A percentile compares a stretch with the other conserved stretches of the same genome.
These are phyloP conservation scores for Wallemia mellicola DNA, from an alignment of 1,284 basidiomycete genomes.

Conservation along the genomic window DNA sequence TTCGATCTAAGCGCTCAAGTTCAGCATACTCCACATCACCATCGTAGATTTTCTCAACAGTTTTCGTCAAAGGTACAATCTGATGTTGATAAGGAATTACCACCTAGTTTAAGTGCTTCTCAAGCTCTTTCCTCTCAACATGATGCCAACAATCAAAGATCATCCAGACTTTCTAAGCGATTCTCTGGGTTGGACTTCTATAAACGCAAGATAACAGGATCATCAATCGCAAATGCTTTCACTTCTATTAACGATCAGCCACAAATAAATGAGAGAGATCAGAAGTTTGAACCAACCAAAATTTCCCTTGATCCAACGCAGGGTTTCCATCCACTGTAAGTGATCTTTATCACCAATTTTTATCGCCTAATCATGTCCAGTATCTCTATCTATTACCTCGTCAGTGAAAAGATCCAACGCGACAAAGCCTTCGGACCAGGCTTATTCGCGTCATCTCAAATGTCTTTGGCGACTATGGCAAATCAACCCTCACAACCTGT, in stretches of 20 bases:
- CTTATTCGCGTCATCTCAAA: conserved; percentile 71
- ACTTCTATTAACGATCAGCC: conserved; percentile 21
- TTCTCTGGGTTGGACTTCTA: conserved; percentile 94
- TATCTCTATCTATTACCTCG: conserved; percentile 84
- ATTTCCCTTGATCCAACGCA: conserved; percentile 46
- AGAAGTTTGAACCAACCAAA: conserved; percentile 9
- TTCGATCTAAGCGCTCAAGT: conserved; percentile 1
- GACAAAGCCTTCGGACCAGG: conserved; percentile 77
- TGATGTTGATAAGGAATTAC: not conserved
- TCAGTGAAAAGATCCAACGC: conserved; percentile 76
- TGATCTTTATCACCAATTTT: not conserved
- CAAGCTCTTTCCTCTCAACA: conserved; percentile 1
- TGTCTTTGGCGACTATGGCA: conserved; percentile 17
- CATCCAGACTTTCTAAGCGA: conserved; percentile 15
- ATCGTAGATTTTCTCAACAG: conserved; percentile 5
- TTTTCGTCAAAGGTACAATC: conserved; percentile 3
- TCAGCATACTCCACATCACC: conserved; percentile 5
- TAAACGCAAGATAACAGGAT: conserved; percentile 53
- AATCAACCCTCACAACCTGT: not conserved
- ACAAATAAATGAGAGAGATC: conserved; percentile 20
- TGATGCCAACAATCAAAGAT: conserved; percentile 4
- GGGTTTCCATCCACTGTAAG: conserved; percentile 66
- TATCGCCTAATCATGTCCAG: not conserved
- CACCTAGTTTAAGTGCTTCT: not conserved
- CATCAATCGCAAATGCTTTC: conserved; percentile 14